Base-by-base conservation (phyloP, 148 eudicot genomes). In the Cornus florida region DNA sequence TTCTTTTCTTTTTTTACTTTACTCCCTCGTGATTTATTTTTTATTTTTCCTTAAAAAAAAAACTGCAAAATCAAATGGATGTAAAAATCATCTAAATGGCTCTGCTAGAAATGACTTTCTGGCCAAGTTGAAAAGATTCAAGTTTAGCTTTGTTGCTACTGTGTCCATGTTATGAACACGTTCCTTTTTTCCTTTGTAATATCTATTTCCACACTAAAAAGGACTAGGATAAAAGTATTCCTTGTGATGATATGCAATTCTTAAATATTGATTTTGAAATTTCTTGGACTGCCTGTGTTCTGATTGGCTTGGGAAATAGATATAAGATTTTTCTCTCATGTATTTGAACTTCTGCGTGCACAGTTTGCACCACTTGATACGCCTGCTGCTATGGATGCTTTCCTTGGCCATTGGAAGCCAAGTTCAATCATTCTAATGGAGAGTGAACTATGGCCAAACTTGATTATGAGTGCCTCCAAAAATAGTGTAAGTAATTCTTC, bases 381-480 rank as follows among this genome's bases (percentile, higher is more conserved):
- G 67, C 99, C 99, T 75, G 78, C 86, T 80, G 86, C 84, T 64
- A 84, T 96, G 86, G 95, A 92, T 86, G 84, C 90, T 81, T 96
- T 96, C 77, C 92, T 96, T 80, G 86, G 85, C 78, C 87, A 92
- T 74, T 96, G 99, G 99, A 92, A 89, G 81, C 99, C 99, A 76
- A 80, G 83, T 83, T 95, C 92, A 39, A 78, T 94, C 68, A 74
- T 96, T 67, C 86, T 96, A 67, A 74, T 96, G 84, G 99, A 96
- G 84, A 92, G 92, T 86, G 99, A 96, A 91, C 86, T 96, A 39
- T 96, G 99, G 99, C 99, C 99, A 81, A 96, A 96, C 86, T 88
- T 96, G 79, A 74, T 96, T 72, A 91, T 96, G 89, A 80, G 92
- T 84, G 97, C 98, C 50, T 86, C 97, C 79, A 84, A 77, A 84